phyloP scores from a whole-genome alignment of 495 filamentous ascomycete species.

The Massariosphaeria phaeospora region DNA sequence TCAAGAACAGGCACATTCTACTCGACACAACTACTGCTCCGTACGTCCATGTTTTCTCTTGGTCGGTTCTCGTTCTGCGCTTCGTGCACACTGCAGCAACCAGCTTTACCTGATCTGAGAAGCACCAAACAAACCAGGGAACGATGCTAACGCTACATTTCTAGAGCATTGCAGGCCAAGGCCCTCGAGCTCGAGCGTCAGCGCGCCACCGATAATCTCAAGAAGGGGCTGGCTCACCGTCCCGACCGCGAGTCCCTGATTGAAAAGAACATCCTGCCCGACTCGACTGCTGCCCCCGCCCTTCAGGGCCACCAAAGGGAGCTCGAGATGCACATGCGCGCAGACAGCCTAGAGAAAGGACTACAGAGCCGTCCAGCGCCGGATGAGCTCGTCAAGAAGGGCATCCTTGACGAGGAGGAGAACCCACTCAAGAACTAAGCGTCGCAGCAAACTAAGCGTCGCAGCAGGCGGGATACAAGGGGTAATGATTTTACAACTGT shows the following conservation, averaged over 20 bases:
- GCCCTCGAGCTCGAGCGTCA: constrained; percentile 62
- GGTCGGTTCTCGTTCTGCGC: background rate
- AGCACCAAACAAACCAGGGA: background rate
- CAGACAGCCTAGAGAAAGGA: constrained; percentile 76
- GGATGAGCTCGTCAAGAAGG: constrained; percentile 69
- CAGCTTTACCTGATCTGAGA: background rate
- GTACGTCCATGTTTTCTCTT: constrained; percentile 41
- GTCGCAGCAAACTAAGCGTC: too few species aligned
- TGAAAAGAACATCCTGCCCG: constrained; percentile 81
- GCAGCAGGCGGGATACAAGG: background rate
- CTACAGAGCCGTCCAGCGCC: constrained; percentile 68
- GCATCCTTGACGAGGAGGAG: constrained; percentile 50
- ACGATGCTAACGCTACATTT: background rate
- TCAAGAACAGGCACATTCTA: constrained; percentile 70
- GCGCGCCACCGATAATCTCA: constrained; percentile 56
- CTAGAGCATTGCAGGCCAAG: constrained; percentile 55
- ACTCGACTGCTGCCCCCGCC: constrained; percentile 65
- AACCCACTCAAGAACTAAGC: constrained; percentile 15
- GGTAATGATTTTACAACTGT: too few species aligned
- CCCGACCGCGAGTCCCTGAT: constrained; percentile 63
- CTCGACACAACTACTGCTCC: constrained; percentile 67
- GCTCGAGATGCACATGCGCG: constrained; percentile 78
- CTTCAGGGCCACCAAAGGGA: constrained; percentile 73
- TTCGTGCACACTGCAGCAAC: background rate
- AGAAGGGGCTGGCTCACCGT: constrained; percentile 61